Percentiles rank a stretch among this genome's conserved stretches.
Conservation (phyloP, 768 basidiomycete species). For the Tulasnella sp. region DNA sequence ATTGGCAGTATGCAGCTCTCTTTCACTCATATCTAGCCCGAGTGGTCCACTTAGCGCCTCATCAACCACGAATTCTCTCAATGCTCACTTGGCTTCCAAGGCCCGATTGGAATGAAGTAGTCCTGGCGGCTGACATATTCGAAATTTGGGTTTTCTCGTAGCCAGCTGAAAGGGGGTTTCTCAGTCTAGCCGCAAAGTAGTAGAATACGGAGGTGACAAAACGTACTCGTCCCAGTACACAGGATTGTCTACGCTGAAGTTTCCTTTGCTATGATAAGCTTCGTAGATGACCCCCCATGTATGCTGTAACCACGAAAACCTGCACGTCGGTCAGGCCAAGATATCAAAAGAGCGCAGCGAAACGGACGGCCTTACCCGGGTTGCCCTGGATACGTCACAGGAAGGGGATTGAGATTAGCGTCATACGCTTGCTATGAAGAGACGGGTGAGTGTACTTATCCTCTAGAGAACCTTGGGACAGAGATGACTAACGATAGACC, state of each 20-base stretch:
- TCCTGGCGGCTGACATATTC: not conserved
- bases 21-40: too few species aligned
- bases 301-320: slow-evolving; percentile 13
- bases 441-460: not conserved
- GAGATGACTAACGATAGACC: too few species aligned
- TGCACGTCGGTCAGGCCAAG: not conserved
- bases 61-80: too few species aligned
- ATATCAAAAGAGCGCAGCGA: not conserved
- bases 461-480: not conserved
- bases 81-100: slow-evolving; percentile 9
- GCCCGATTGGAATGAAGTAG: not conserved
- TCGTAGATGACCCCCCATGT: not conserved
- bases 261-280: not conserved
- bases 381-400: slow-evolving; percentile 1
- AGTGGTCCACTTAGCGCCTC: too few species aligned
- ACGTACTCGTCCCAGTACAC: slow-evolving; percentile 2
- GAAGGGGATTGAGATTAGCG: slow-evolving; percentile 2
- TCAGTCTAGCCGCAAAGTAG: not conserved
- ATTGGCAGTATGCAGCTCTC: too few species aligned
- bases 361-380: not conserved
- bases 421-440: not conserved
- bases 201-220: not conserved
- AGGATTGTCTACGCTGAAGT: not conserved
- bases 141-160: slow-evolving; percentile 9
- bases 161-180: not conserved